These are phyloP conservation scores for Boletus tylopilopsis DNA, from an alignment of 768 basidiomycete genomes.

Conservation along the genomic window DNA sequence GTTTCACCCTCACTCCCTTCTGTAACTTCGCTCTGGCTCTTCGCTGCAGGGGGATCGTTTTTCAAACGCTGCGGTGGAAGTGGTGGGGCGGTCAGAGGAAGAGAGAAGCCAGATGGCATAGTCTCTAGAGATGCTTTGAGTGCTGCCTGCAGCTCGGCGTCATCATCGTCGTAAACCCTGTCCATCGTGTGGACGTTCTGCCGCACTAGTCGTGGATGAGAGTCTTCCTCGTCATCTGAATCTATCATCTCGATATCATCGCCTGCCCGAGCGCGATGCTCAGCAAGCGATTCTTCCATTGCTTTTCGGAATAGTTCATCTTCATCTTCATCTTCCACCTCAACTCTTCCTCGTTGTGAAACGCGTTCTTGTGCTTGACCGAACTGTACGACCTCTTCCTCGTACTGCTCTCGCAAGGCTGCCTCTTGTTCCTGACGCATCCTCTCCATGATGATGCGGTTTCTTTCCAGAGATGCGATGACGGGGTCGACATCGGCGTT, in stretches of 20 bases:
- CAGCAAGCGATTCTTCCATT: constrained; percentile 27
- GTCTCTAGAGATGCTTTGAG: constrained; percentile 76
- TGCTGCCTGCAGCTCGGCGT: constrained; percentile 84
- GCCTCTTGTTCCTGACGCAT: constrained; percentile 65
- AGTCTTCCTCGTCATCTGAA: constrained; percentile 25
- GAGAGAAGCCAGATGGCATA: constrained; percentile 49
- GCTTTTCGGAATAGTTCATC: constrained; percentile 53
- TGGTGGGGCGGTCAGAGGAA: constrained; percentile 24
- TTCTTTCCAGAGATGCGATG: constrained; percentile 64
- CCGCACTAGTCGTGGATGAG: constrained; percentile 1
- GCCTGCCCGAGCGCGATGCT: constrained; percentile 13
- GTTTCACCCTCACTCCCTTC: constrained; percentile 30
- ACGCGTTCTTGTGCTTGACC: constrained; percentile 10
- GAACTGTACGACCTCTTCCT: constrained; percentile 34
- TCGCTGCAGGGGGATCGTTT: constrained; percentile 3
- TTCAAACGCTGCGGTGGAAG: constrained; percentile 16
- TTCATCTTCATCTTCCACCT: constrained; percentile 50
- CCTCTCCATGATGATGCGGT: constrained; percentile 53
- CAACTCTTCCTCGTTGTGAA: constrained; percentile 4
- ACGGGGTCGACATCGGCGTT: constrained; percentile 48
- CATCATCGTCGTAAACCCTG: constrained; percentile 80
- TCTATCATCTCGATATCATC: constrained; percentile 21
- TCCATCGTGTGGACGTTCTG: constrained; percentile 14
- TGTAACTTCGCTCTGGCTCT: constrained; percentile 6
- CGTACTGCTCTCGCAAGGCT: constrained; percentile 59